Evolutionary conservation across 2,329 filamentous ascomycete genomes (phyloP).

Genomic region (Sporothrix schenckii): DNA sequence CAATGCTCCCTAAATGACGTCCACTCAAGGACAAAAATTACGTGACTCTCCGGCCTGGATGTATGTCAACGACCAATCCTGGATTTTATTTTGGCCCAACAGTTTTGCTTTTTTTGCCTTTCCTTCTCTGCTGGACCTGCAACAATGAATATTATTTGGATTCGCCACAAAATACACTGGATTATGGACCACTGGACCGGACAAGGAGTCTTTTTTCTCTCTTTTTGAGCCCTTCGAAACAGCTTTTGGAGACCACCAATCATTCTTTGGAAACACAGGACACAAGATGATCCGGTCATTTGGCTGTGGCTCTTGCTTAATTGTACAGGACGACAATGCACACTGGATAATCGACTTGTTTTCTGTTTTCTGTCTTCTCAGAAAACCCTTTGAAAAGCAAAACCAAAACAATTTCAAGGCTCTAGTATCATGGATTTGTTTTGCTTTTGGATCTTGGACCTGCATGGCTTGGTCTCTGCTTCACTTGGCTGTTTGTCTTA

Average conservation of each 20-base stretch:
- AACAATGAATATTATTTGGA: neutral
- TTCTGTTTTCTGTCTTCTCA: conserved; percentile 13
- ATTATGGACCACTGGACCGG: neutral
- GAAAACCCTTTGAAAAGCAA: conserved; percentile 9
- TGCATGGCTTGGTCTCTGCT: neutral
- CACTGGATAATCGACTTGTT: conserved; percentile 12
- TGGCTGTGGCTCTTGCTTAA: conserved; percentile 2
- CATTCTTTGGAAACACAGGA: conserved; percentile 32
- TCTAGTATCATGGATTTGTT: conserved; percentile 35
- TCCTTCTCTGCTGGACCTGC: neutral
- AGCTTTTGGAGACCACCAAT: conserved; percentile 20
- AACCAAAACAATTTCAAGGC: neutral
- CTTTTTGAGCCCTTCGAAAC: neutral
- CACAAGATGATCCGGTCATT: conserved; percentile 28
- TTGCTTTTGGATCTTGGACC: conserved; percentile 14
- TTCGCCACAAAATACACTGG: neutral
- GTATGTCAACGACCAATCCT: neutral
- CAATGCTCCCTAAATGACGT: neutral
- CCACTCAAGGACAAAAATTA: neutral
- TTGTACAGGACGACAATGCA: conserved; percentile 14
- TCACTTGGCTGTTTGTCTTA: neutral
- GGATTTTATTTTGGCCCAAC: conserved; percentile 9
- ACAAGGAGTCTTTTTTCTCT: neutral
- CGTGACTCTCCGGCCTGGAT: neutral
- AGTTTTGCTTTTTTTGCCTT: neutral